Conservation (phyloP, 257 asterid species). For the Schizonepeta tenuifolia region DNA sequence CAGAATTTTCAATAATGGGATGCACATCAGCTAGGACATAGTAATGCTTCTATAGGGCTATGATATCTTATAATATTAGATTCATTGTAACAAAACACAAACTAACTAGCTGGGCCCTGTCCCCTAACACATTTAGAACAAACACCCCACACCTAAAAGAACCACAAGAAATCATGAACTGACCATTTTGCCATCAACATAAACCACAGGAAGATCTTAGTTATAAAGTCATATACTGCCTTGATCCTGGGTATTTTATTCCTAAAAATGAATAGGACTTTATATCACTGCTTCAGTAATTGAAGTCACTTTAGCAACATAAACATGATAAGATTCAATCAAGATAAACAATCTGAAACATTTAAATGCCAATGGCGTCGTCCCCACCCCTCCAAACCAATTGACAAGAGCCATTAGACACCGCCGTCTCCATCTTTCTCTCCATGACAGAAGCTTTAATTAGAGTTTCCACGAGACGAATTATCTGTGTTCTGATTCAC, state of each 20-base stretch:
- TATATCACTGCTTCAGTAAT: background rate
- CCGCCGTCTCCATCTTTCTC: background rate
- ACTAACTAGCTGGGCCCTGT: background rate
- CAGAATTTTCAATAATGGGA: background rate
- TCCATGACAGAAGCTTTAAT: background rate
- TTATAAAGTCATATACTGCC: background rate
- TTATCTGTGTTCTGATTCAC: background rate
- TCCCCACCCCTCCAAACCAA: background rate
- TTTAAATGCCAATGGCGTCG: background rate
- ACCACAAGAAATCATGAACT: background rate
- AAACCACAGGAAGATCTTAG: background rate
- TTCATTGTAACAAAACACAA: background rate
- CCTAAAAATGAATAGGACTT: background rate
- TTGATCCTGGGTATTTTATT: background rate
- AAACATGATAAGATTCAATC: background rate
- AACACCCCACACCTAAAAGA: background rate
- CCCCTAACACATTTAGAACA: background rate
- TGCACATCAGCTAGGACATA: slow-evolving; percentile 10
- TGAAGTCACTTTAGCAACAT: background rate
- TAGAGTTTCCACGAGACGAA: background rate
- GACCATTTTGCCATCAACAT: background rate
- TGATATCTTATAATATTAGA: background rate
- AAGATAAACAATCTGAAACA: no score
- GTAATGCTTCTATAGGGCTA: background rate
- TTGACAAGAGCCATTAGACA: background rate